Percentiles rank a stretch among this genome's conserved stretches.
Conservation (phyloP, 371 early-diverging fungal genomes). For the Syncephalastrum contaminatum region DNA sequence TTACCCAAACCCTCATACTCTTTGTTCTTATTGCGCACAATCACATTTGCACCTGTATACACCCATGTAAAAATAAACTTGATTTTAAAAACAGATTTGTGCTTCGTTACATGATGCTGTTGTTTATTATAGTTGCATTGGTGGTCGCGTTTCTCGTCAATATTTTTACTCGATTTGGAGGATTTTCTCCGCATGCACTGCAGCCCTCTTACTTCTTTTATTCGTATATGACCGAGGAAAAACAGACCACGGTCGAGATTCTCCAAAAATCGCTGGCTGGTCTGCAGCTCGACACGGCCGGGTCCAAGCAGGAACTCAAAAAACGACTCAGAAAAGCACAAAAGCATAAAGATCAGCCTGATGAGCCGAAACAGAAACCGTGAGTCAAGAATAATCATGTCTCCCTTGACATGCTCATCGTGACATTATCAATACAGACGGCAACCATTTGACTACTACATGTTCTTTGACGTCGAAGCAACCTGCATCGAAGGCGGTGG, state of each 20-base stretch:
- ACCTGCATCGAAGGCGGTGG: slow-evolving; percentile 68
- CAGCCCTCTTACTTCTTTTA: neutral
- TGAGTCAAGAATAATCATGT: slow-evolving; percentile 2
- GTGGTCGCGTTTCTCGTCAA: no score
- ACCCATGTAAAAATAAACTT: no score
- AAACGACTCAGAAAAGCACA: slow-evolving; percentile 47
- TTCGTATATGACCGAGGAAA: neutral
- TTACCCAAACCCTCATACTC: no score
- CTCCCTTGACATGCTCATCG: neutral
- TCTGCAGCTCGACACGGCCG: slow-evolving; percentile 50
- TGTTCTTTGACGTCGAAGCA: slow-evolving; percentile 83
- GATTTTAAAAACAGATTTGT: no score
- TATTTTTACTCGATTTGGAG: neutral
- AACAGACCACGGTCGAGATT: slow-evolving; percentile 43
- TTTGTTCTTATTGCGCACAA: no score
- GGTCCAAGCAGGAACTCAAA: slow-evolving; percentile 50
- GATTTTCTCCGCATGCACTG: neutral
- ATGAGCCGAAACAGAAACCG: neutral
- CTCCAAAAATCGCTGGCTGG: slow-evolving; percentile 43
- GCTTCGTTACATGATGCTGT: no score
- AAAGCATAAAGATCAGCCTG: slow-evolving; percentile 26
- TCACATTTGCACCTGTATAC: no score
- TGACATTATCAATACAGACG: neutral
- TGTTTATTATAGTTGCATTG: no score
- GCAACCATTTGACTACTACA: slow-evolving; percentile 56